Conservation (phyloP, 1,284 basidiomycete species). For the Sporisorium scitamineum region DNA sequence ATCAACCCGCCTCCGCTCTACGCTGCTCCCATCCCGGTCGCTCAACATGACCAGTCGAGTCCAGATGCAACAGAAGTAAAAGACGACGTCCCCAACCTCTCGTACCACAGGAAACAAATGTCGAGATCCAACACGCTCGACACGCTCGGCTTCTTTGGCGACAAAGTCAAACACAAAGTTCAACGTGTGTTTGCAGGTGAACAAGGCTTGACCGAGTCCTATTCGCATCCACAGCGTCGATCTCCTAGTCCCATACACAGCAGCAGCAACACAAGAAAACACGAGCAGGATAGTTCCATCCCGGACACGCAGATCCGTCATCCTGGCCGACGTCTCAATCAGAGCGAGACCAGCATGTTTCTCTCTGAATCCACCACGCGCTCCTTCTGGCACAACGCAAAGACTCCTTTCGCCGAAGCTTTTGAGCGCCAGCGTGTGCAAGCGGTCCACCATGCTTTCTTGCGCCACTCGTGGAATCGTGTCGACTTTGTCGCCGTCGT, state of each 20-base stretch:
- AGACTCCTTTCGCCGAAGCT: slow-evolving; percentile 72
- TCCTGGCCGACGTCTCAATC: slow-evolving; percentile 34
- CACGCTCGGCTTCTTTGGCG: slow-evolving; percentile 53
- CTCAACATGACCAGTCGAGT: background rate
- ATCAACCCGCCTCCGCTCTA: slow-evolving; percentile 78
- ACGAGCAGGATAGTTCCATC: background rate
- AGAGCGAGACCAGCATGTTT: slow-evolving; percentile 45
- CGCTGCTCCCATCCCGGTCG: slow-evolving; percentile 17
- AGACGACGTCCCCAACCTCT: background rate
- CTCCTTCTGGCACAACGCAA: slow-evolving; percentile 43
- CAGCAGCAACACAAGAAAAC: background rate
- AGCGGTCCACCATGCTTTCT: slow-evolving; percentile 74
- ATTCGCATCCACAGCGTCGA: slow-evolving; percentile 1
- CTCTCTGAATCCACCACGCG: slow-evolving; percentile 39
- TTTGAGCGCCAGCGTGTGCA: slow-evolving; percentile 70
- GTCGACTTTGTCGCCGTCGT: slow-evolving; percentile 88
- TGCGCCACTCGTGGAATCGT: slow-evolving; percentile 93
- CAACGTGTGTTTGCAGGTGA: slow-evolving; percentile 38
- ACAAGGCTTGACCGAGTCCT: slow-evolving; percentile 23
- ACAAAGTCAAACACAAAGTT: slow-evolving; percentile 47
- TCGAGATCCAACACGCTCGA: slow-evolving; percentile 61
- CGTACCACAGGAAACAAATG: slow-evolving; percentile 41
- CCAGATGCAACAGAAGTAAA: slow-evolving; percentile 11
- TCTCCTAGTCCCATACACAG: background rate
- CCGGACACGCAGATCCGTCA: slow-evolving; percentile 14